These are phyloP conservation scores for Trichoderma parareesei DNA, from an alignment of 495 filamentous ascomycete genomes.

Conservation along the genomic window DNA sequence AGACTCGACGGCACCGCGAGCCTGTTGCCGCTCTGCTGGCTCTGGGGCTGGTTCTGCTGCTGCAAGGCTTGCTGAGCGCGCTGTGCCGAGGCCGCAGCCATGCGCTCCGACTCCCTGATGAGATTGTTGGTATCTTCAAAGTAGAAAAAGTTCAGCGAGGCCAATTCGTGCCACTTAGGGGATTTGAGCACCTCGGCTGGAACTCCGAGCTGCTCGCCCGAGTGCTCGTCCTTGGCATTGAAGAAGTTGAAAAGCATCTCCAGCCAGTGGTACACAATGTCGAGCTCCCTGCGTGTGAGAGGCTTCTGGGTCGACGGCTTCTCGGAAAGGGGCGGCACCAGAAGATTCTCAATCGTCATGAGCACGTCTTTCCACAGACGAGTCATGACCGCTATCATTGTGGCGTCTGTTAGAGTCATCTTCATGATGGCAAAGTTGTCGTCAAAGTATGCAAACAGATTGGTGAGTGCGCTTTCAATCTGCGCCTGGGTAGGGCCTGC, in stretches of 20 bases:
- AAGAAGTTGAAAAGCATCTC: conserved; percentile 91
- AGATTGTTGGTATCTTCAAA: conserved; percentile 87
- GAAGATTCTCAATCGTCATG: conserved; percentile 76
- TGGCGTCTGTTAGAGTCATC: conserved; percentile 80
- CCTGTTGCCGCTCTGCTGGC: conserved; percentile 47
- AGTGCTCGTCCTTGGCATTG: conserved; percentile 75
- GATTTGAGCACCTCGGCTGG: conserved; percentile 86
- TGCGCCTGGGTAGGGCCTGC: conserved; percentile 54
- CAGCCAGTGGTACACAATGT: conserved; percentile 93
- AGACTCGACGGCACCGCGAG: conserved; percentile 29
- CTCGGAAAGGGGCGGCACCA: conserved; percentile 93
- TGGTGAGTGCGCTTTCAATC: conserved; percentile 71
- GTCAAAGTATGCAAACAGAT: conserved; percentile 94
- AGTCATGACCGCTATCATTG: conserved; percentile 97
- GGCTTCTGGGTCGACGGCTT: conserved; percentile 86
- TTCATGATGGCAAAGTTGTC: conserved; percentile 99
- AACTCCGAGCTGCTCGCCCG: conserved; percentile 79
- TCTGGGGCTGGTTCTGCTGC: conserved; percentile 22
- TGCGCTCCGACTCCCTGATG: conserved; percentile 85
- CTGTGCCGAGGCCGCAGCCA: conserved; percentile 82
- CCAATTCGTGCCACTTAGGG: conserved; percentile 96
- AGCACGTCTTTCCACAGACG: conserved; percentile 97
- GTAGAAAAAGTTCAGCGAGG: conserved; percentile 96
- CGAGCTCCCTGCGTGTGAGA: conserved; percentile 81
- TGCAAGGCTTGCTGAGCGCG: conserved; percentile 56